Evolutionary conservation across 176 grass and related monocot genomes (phyloP).

Genomic region (Ensete ventricosum): DNA sequence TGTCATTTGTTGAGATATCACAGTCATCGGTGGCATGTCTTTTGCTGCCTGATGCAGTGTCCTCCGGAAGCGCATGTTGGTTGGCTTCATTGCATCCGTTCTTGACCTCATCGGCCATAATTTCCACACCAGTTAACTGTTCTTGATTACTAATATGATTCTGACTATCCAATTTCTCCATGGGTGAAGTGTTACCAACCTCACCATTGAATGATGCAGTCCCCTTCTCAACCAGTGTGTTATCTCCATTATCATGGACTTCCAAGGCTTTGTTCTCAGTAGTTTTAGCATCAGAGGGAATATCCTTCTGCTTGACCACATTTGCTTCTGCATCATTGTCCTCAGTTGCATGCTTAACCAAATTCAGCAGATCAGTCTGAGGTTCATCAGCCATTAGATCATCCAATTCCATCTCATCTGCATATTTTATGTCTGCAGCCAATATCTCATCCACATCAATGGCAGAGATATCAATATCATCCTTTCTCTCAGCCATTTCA

Average conservation of each 20-base stretch:
- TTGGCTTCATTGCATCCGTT: not conserved
- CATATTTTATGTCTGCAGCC: conserved; percentile 34
- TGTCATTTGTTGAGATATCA: not conserved
- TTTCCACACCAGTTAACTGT: not conserved
- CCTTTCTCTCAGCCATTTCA: conserved; percentile 24
- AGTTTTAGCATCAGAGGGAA: not conserved
- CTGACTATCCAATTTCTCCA: not conserved
- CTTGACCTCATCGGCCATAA: not conserved
- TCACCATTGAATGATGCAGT: not conserved
- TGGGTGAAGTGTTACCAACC: not conserved
- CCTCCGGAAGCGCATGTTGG: not conserved
- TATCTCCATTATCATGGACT: not conserved
- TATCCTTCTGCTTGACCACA: too few species aligned
- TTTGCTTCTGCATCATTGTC: conserved; percentile 3
- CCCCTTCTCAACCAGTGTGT: not conserved
- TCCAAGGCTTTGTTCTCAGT: not conserved
- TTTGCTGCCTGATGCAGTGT: not conserved
- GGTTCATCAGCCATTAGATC: conserved; percentile 1
- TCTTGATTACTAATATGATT: not conserved
- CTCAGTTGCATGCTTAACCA: not conserved
- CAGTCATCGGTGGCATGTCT: not conserved
- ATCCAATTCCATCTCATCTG: conserved; percentile 21
- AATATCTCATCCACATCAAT: conserved; percentile 48
- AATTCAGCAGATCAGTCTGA: not conserved
- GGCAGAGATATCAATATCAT: conserved; percentile 18